A percentile compares a stretch with the other conserved stretches of the same genome.
Conservation (phyloP, 176 grass and related monocot genomes). For the Dactylis glomerata region DNA sequence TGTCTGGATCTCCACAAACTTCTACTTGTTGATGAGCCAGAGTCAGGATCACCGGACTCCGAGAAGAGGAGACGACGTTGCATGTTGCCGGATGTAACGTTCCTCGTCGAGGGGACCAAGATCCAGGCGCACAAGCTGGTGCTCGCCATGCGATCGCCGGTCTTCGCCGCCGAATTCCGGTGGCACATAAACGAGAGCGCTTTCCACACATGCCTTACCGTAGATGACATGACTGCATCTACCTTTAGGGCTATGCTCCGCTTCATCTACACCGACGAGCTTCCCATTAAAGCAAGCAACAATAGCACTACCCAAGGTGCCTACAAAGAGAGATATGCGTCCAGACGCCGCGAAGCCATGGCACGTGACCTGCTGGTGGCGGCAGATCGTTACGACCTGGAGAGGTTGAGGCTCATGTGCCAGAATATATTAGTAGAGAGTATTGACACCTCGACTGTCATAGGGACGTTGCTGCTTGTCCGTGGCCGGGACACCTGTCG, state of each 20-base stretch:
- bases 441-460: not conserved
- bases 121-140: slow-evolving; percentile 3
- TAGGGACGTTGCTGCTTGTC: not conserved
- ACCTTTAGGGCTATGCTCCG: slow-evolving; percentile 11
- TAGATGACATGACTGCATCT: not conserved
- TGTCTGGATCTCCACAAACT: not conserved
- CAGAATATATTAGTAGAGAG: not conserved
- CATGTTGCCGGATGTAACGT: not conserved
- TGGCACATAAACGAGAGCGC: not conserved
- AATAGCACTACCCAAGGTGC: not conserved
- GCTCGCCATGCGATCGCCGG: not conserved
- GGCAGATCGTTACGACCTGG: not conserved
- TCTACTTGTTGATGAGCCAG: not conserved
- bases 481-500: not conserved
- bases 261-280: slow-evolving; percentile 3
- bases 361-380: not conserved
- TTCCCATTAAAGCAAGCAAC: not conserved
- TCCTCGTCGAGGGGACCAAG: not conserved
- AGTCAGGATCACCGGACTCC: not conserved
- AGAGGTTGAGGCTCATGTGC: not conserved
- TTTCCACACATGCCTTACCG: not conserved
- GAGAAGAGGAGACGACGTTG: not conserved
- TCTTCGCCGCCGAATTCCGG: not conserved
- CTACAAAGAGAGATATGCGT: not conserved
- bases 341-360: not conserved